Percentiles rank a stretch among this genome's conserved stretches.
Conservation (phyloP, 257 asterid species). For the Nyctanthes arbortristis region DNA sequence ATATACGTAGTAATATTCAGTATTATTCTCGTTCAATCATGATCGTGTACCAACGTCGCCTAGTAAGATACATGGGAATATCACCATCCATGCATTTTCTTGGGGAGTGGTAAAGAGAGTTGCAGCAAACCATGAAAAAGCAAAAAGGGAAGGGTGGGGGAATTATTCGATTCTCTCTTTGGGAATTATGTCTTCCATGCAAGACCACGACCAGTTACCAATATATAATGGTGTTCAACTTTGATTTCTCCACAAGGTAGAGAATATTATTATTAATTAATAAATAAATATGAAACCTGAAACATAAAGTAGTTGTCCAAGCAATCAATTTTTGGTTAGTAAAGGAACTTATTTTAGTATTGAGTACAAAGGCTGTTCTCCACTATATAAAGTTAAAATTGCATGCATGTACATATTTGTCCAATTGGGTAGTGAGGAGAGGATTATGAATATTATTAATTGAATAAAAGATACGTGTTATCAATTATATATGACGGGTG, state of each 20-base stretch:
- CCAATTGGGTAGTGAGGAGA: background rate
- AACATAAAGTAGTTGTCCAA: background rate
- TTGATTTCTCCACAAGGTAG: background rate
- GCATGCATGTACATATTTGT: background rate
- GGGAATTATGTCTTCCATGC: constrained; percentile 74
- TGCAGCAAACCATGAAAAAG: constrained; percentile 76
- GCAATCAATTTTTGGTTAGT: background rate
- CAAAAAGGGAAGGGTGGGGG: constrained; percentile 44
- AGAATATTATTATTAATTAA: background rate
- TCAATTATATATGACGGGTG: too few species aligned
- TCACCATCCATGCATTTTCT: constrained; percentile 74
- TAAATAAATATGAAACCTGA: background rate
- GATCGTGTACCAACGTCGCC: background rate
- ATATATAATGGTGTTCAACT: background rate
- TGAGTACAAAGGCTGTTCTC: background rate
- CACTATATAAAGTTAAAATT: background rate
- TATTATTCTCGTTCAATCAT: too few species aligned
- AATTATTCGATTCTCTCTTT: constrained; percentile 78
- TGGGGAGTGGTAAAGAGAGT: constrained; percentile 84
- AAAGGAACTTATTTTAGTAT: background rate
- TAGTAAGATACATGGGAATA: constrained; percentile 33
- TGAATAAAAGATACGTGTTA: background rate
- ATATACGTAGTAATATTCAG: too few species aligned
- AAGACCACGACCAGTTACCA: constrained; percentile 29
- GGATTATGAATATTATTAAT: too few species aligned